Evolutionary conservation across 805 yeast genomes (phyloP), one percentile per base, ranked within the genome.

Genomic region (Wickerhamiella domercqiae): DNA sequence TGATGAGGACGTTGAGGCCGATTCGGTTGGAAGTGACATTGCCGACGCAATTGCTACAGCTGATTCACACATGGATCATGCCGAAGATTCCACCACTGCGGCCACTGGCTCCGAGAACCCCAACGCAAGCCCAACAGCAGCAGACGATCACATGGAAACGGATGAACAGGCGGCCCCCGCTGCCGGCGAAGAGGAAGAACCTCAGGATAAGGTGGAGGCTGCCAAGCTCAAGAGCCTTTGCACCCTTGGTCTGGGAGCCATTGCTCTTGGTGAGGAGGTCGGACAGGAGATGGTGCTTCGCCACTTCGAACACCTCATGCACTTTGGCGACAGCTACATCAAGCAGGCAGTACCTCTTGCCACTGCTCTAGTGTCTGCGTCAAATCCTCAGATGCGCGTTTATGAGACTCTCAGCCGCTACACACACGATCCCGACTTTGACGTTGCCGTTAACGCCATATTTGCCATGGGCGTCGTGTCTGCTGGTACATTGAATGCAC

Each of bases 381-480:
- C 95, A 2, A 78, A 84, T 57, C 94, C 99, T 7, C 90, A 86
- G 61, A 86, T 90, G 80, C 86, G 84, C 61, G 94, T 87, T 13
- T 90, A 83, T 55, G 99, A 90, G 57, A 86, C 97, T 0, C 67
- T 90, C 47, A 86, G 97, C 3, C 73, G 98, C 56, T 84, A 82
- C 62, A 83, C 97, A 6, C 99, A 90, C 60, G 99, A 90, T 54
- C 76, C 82, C 39, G 96, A 90, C 57, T 63, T 81, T 49, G 93
- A 82, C 53, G 95, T 90, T 39, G 94, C 97, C 5, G 77, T 78
- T 56, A 90, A 86, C 55, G 84, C 98, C 16, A 84, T 90, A 46
- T 87, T 82, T 52, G 76, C 94, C 32, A 86, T 90, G 97, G 99
- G 99, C 39, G 63, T 90, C 45, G 93, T 87, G 49, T 98, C 98